These are phyloP conservation scores for Cinnamomum chago DNA, from an alignment of 164 flowering plant species.

Conservation along the genomic window DNA sequence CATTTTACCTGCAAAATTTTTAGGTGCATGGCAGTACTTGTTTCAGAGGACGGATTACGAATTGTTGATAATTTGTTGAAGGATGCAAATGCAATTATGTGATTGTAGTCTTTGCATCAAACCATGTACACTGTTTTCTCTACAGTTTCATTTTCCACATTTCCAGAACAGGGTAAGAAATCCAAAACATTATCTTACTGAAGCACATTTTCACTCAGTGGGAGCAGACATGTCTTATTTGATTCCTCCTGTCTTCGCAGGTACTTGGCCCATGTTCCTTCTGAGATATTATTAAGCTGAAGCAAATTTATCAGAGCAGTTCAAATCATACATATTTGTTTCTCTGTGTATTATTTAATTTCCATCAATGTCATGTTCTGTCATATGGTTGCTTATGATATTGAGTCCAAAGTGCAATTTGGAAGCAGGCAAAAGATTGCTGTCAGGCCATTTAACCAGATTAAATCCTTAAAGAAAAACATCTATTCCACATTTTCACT, in stretches of 20 bases:
- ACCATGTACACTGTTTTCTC: not conserved
- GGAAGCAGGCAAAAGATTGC: not conserved
- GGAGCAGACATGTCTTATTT: not conserved
- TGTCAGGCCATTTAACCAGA: too few species aligned
- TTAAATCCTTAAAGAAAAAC: too few species aligned
- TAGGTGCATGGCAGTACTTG: conserved; percentile 46
- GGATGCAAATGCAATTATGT: conserved; percentile 6
- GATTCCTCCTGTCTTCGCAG: not conserved
- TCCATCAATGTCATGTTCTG: too few species aligned
- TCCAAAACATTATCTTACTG: not conserved
- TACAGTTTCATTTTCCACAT: not conserved
- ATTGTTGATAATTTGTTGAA: conserved; percentile 27
- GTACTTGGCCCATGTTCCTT: not conserved
- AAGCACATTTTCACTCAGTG: not conserved
- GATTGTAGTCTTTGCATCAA: not conserved
- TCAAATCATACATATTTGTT: not conserved
- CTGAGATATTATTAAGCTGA: not conserved
- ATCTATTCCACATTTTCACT: too few species aligned
- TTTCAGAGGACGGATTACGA: conserved; percentile 32
- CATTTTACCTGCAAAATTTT: not conserved
- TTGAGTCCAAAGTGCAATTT: not conserved
- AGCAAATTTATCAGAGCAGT: not conserved
- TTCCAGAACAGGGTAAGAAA: not conserved
- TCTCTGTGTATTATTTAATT: not conserved
- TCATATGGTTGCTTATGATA: not conserved